These are phyloP conservation scores for Strigomonas galati DNA, from an alignment of 208 protist genomes.

Conservation along the genomic window DNA sequence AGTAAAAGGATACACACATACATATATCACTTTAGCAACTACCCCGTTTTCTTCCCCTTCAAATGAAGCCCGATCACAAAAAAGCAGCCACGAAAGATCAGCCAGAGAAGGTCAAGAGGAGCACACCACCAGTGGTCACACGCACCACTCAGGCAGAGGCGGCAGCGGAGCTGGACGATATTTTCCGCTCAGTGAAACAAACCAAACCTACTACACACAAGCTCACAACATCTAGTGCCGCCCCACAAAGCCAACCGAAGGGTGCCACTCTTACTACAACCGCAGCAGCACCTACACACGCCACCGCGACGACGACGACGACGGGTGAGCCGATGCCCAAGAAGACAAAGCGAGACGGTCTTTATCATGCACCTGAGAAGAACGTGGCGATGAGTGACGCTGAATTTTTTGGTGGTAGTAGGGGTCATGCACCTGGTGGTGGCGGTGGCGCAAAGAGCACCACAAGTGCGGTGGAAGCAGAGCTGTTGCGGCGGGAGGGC, in stretches of 20 bases:
- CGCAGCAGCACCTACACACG: not conserved
- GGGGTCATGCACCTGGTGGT: too few relatives aligned
- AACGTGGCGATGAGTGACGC: constrained; percentile 73
- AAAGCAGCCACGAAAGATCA: too few relatives aligned
- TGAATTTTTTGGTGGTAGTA: constrained; percentile 50
- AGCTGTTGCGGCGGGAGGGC: constrained; percentile 45
- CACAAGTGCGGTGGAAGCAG: constrained; percentile 5
- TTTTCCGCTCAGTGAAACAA: not conserved
- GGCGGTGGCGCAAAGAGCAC: not conserved
- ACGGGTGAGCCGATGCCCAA: not conserved
- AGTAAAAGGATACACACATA: too few relatives aligned
- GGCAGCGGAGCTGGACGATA: not conserved
- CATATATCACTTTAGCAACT: too few relatives aligned
- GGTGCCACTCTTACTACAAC: not conserved
- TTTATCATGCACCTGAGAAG: constrained; percentile 77
- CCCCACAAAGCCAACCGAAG: too few relatives aligned
- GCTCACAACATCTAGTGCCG: not conserved
- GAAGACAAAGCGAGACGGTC: constrained; percentile 41
- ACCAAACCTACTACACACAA: not conserved
- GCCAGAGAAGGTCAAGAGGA: too few relatives aligned
- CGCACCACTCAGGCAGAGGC: not conserved
- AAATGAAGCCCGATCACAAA: too few relatives aligned
- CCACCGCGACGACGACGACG: not conserved
- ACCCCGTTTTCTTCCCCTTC: too few relatives aligned
- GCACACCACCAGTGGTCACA: too few relatives aligned